Conservation (phyloP, 2,329 filamentous ascomycete species). For the Colletotrichum tamarilloi region DNA sequence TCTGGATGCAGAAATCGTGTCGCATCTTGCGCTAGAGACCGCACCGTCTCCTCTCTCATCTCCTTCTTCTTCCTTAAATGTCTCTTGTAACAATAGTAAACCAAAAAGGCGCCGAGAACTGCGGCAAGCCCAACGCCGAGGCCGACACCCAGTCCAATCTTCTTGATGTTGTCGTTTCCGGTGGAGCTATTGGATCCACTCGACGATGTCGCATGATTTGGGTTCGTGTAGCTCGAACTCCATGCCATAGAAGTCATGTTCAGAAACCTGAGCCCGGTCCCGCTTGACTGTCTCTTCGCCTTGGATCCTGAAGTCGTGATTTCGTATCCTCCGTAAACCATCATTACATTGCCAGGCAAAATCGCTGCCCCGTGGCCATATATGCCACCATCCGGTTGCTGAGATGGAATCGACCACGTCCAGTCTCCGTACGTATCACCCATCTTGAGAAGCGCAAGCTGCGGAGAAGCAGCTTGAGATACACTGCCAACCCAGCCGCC, state of each 20-base stretch:
- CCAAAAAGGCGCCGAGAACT: conserved; percentile 56
- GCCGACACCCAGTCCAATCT: conserved; percentile 72
- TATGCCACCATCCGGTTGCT: conserved; percentile 61
- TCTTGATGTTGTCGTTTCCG: conserved; percentile 45
- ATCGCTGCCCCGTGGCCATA: conserved; percentile 74
- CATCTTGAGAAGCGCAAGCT: conserved; percentile 81
- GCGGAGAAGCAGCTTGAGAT: conserved; percentile 80
- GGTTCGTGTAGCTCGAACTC: conserved; percentile 62
- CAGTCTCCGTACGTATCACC: conserved; percentile 80
- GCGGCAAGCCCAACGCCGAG: conserved; percentile 72
- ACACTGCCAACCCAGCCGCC: conserved; percentile 95
- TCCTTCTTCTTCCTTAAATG: conserved; percentile 43
- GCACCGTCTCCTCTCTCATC: conserved; percentile 57
- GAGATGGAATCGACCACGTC: conserved; percentile 74
- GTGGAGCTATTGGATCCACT: not conserved
- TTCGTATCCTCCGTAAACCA: conserved; percentile 72
- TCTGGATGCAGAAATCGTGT: conserved; percentile 53
- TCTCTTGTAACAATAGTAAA: conserved; percentile 63
- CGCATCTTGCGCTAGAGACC: conserved; percentile 61
- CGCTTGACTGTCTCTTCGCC: conserved; percentile 47
- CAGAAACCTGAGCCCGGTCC: conserved; percentile 56
- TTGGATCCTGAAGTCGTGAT: conserved; percentile 51
- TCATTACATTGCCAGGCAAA: conserved; percentile 75
- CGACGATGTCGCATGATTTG: conserved; percentile 39
- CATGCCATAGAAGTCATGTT: conserved; percentile 69